Base-by-base conservation (phyloP, 75 land plant species). In the Selaginella moellendorffii region DNA sequence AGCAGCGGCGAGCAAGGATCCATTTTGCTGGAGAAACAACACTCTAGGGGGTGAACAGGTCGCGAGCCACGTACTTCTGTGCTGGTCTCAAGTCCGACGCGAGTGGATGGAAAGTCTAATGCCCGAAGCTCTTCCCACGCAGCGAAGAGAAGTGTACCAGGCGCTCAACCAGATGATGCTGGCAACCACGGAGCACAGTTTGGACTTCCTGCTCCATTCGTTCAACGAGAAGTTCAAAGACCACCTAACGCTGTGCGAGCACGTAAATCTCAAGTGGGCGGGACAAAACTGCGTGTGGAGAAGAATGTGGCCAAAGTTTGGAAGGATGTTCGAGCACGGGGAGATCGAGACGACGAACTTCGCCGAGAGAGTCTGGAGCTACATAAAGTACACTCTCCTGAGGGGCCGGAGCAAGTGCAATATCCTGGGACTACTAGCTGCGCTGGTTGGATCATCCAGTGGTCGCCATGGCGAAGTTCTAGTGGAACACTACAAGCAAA, bases 261-360 rank as follows among this genome's bases (percentile, higher is more conserved):
- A 56, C 19, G 59, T 56, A 56, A 56, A 56, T 24, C 59, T 8
- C 9, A 56, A 56, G 17, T 56, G 59, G 59, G 59, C 17, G 21
- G n/a, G 24, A 5, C 21, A 8, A 25, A 19, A 5, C n/a, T 56
- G 25, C 8, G n/a, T 56, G 9, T 56, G 59, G 59, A 56, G 51
- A 19, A 8, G 59, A 5, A 21, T 56, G 59, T 56, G 59, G 59
- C 59, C 59, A 8, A 56, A 56, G 24, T 56, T 2, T 5, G 19
- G 59, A 21, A 5, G 59, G n/a, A 19, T 56, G 59, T 56, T 56
- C 24, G 59, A 56, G 59, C 59, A 56, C n/a, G 59, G 59, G 8
- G 24, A 25, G n/a, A 19, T 21, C n/a, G 59, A 56, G 17, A 56
- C 59, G 17, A 56, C 59, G 5, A 56, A 8, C 59, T 21, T 19